Evolutionary conservation across 2,329 filamentous ascomycete species (phyloP), one percentile per base, ranked within the genome.

Genomic region (Trichophaea hybrida): DNA sequence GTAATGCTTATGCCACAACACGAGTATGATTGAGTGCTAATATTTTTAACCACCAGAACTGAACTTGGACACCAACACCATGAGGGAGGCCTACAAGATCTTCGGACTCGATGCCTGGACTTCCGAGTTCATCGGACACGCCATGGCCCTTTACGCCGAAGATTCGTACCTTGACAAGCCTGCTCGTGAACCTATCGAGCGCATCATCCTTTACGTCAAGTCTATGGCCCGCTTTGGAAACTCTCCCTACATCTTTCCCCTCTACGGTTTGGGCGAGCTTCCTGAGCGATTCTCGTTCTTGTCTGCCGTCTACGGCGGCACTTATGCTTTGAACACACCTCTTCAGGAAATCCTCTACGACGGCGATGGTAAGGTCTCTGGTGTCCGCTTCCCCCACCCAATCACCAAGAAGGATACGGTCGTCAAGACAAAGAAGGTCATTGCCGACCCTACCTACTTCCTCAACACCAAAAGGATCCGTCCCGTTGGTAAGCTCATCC

Each of bases 61-160:
- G 66, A 83, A 93, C 74, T 77, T 98, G 65, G 78, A 78, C 70
- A 79, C 75, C 62, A 84, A 80, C 76, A 91, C 87, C 61, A 95
- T 97, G 90, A 94, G 88, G 79, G 91, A 96, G n/a, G 86, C 98
- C 40, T 98, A 94, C 71, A 90, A 97, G 76, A 96, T 97, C 74
- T 98, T 95, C 69, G 86, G 89, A 60, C 85, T 98, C 63, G 93
- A 98, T 76, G 71, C 84, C 24, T 79, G 82, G 61, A 98, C 93
- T 67, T 84, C 87, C 69, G 93, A 98, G 75, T 98, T 98, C 72
- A 86, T 97, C 69, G 93, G 93, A 66, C 93, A 98, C 75, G 88
- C 91, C 69, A 98, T 98, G 93, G 93, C 93, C 61, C 83, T 98
- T 54, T 97, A 90, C 77, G 82, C 86, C 59, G 89, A 86, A 61